Conservation (phyloP, 2,329 filamentous ascomycete species). For the Exophiala oligosperma region DNA sequence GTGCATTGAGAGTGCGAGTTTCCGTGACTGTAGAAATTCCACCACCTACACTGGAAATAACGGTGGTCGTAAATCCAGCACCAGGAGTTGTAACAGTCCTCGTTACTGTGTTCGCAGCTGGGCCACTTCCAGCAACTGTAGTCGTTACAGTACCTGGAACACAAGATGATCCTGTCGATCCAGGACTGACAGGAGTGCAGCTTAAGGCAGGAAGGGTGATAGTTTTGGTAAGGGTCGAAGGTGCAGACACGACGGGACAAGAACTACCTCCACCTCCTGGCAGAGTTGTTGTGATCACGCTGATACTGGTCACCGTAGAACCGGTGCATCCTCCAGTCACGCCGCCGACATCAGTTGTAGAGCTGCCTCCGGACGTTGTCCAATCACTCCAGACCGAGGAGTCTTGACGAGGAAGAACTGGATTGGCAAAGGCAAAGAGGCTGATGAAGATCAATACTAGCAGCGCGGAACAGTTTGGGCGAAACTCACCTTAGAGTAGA, state of each 20-base stretch:
- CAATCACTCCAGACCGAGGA: not conserved
- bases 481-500: not conserved
- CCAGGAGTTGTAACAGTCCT: no score
- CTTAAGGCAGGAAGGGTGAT: not conserved
- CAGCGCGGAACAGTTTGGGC: not conserved
- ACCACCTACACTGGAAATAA: not conserved
- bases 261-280: not conserved
- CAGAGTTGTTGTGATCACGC: not conserved
- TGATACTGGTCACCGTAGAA: not conserved
- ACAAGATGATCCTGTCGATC: not conserved
- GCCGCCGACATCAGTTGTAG: not conserved
- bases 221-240: not conserved
- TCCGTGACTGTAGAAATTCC: not conserved
- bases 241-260: not conserved
- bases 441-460: not conserved
- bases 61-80: not conserved
- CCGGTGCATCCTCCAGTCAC: not conserved
- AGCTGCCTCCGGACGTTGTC: not conserved
- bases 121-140: no score
- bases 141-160: no score
- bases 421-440: not conserved
- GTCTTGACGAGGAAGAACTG: not conserved
- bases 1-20: no score
- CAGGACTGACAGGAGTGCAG: not conserved
- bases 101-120: no score